phyloP scores from a whole-genome alignment of 176 grass and related monocot species.

The Canna indica region DNA sequence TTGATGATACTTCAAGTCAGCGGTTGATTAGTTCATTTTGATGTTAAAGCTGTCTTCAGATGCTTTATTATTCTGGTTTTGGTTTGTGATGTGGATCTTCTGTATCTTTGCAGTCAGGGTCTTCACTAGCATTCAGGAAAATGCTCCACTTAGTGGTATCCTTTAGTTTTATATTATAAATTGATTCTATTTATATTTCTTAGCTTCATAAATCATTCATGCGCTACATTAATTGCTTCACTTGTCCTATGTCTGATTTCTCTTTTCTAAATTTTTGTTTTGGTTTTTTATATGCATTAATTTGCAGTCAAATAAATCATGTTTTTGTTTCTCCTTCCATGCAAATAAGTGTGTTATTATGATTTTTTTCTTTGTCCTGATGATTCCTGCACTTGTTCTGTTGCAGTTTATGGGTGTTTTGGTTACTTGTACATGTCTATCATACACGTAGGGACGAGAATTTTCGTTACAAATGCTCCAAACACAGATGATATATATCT shows the following conservation, averaged over 20 bases:
- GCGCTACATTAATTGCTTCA: not conserved
- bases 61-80: not conserved
- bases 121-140: conserved; percentile 92
- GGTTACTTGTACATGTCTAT: no score
- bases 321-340: no score
- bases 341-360: no score
- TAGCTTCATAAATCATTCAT: not conserved
- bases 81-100: conserved; percentile 2
- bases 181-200: not conserved
- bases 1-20: not conserved
- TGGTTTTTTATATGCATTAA: not conserved
- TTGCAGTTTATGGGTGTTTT: no score
- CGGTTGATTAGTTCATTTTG: not conserved
- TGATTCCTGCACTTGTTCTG: no score
- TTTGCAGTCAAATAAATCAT: no score
- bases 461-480: no score
- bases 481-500: no score
- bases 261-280: not conserved
- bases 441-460: no score
- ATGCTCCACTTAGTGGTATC: conserved; percentile 88
- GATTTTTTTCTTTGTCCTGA: no score
- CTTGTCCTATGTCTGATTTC: not conserved
- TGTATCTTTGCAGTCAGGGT: conserved; percentile 66
- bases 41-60: not conserved
- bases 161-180: conserved; percentile 32